phyloP scores from a whole-genome alignment of 345 rosid genomes.

The Clarkia xantiana region DNA sequence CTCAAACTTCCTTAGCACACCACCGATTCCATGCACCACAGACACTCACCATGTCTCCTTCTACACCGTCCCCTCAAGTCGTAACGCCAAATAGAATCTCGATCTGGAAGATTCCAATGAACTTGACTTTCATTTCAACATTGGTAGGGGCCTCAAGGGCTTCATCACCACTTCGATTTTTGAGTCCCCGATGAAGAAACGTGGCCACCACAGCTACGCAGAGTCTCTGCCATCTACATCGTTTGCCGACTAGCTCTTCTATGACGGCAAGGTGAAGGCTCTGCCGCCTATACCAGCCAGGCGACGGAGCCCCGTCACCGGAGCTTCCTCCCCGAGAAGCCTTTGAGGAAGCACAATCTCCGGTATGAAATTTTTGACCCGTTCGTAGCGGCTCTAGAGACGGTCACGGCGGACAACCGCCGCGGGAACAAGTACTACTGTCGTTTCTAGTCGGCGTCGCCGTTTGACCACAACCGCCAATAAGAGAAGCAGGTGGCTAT shows the following conservation, averaged over 20 bases:
- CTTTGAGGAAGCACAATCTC: slow-evolving; percentile 24
- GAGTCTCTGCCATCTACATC: slow-evolving; percentile 21
- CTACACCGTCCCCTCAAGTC: too few species aligned
- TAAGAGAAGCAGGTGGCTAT: not conserved
- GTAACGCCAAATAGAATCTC: too few species aligned
- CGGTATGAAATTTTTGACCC: slow-evolving; percentile 51
- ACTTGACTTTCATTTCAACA: not conserved
- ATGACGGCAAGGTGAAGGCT: slow-evolving; percentile 31
- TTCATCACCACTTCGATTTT: not conserved
- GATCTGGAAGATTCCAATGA: too few species aligned
- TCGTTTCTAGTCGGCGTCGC: slow-evolving; percentile 24
- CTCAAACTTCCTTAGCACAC: too few species aligned
- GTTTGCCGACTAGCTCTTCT: slow-evolving; percentile 43
- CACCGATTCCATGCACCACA: too few species aligned
- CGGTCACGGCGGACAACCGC: slow-evolving; percentile 16
- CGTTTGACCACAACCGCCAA: slow-evolving; percentile 7
- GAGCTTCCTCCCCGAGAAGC: slow-evolving; percentile 8
- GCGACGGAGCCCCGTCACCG: not conserved
- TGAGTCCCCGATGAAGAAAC: not conserved
- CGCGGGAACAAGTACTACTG: slow-evolving; percentile 5
- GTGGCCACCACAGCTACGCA: not conserved
- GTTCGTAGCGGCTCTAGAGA: slow-evolving; percentile 35
- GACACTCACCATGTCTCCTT: too few species aligned
- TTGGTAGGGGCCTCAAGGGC: slow-evolving; percentile 4
- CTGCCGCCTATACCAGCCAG: slow-evolving; percentile 25